phyloP scores from a whole-genome alignment of 179 eudicot species.

The Corrigiola litoralis region DNA sequence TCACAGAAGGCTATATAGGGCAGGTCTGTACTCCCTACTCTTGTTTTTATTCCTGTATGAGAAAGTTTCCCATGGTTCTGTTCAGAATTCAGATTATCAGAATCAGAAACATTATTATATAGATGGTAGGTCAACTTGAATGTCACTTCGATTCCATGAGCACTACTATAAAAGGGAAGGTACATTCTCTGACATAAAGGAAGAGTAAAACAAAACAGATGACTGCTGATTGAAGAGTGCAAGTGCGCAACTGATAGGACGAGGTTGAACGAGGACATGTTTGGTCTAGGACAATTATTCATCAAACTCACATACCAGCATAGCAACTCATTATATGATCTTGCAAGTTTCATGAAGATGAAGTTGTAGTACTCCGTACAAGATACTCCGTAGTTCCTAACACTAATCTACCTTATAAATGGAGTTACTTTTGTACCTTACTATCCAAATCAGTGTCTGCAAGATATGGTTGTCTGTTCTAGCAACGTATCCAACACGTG shows the following conservation, averaged over 20 bases:
- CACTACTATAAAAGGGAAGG: slow-evolving; percentile 15
- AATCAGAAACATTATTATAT: background rate
- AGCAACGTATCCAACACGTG: no score
- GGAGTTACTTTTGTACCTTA: no score
- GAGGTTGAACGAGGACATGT: background rate
- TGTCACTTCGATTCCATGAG: background rate
- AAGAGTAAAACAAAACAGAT: background rate
- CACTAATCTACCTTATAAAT: no score
- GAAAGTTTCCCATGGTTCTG: background rate
- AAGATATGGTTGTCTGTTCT: no score
- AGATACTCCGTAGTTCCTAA: no score
- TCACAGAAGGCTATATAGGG: slow-evolving; percentile 15
- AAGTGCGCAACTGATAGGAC: slow-evolving; percentile 23
- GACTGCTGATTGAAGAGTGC: slow-evolving; percentile 9
- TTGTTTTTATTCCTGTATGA: background rate
- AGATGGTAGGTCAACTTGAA: background rate
- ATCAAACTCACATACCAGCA: background rate
- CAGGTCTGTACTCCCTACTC: slow-evolving; percentile 1
- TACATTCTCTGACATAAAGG: background rate
- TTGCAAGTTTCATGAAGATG: background rate
- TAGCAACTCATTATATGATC: no score
- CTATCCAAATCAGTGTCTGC: no score
- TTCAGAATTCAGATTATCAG: background rate
- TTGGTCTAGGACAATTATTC: background rate
- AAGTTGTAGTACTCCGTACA: no score